Base-by-base conservation (phyloP, 179 eudicot species). In the Actinidia polygama region DNA sequence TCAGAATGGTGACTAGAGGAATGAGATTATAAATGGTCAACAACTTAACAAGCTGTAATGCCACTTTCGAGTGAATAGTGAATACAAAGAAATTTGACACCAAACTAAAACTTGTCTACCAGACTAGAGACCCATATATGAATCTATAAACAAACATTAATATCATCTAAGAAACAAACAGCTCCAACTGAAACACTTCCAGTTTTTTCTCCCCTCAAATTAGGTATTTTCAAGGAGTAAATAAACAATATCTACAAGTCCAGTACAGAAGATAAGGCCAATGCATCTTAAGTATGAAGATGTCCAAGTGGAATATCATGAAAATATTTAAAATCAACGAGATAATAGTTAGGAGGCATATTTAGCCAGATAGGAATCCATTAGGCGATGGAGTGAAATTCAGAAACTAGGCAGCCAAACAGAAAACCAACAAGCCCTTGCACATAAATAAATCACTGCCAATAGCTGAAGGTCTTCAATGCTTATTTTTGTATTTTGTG, bases 1-100 rank as follows among this genome's bases (percentile, higher is more conserved):
- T 88, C 86, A 85, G 90, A 87, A 86, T 79, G 87, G 85, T 69
- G 75, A 82, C 80, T 46, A 30, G 9, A 75, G 67, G 12, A 69
- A 11, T 36, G 26, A 72, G 51, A 24, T 57, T 62, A 79, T 57
- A 55, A 53, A 23, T 11, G 62, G 73, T 69, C 63, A 66, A 79
- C 64, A 68, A 18, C 46, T 57, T n/a, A 36, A 83, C 69, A 49
- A 54, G 71, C 7, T 57, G 30, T 54, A 58, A 57, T 77, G 57
- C 23, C 66, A 77, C 44, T 58, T 21, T 50, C 6, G 12, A 55
- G 72, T 49, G 76, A 49, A 40, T 40, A 40, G 44, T 40, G 47
- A 64, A 59, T 9, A 82, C 26, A 49, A 67, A 66, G 50, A 16
- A 67, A 19, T 44, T 71, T n/a, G 18, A 24, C 57, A 63, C 21